Base-by-base conservation (phyloP, 2,329 filamentous ascomycete genomes). In the Stagonosporopsis cucurbitacearum region DNA sequence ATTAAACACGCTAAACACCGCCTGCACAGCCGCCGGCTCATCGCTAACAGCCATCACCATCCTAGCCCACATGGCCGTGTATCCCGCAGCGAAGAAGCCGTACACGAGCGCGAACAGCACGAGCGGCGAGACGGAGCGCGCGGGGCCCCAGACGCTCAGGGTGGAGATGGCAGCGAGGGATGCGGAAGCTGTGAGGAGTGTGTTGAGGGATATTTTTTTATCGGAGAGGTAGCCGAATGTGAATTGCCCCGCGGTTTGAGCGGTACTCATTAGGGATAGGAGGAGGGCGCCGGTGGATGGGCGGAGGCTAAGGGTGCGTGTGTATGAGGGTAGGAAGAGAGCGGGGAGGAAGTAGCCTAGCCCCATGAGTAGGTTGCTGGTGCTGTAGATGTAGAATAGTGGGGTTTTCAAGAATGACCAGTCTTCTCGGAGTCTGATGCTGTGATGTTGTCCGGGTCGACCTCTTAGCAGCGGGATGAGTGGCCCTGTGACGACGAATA, bases 1-100 rank as follows among this genome's bases (percentile, higher is more conserved):
- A 22, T 74, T 74, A 48, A 82, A 71, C 8, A 80, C 64, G 0
- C 73, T 76, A 46, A 82, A 76, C 7, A 82, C 73, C 26, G 81
- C 75, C 1, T 77, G 75, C 23, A 58, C 55, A 6, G 58, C 62
- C 15, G 57, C 55, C 15, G 74, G 65, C 12, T 66, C 67, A 5
- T 63, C 63, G 42, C 66, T 67, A 5, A 79, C 68, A 22, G 77
- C 70, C 4, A 66, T 73, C 23, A 78, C 72, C 37, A 79, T 76
- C 1, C 76, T 72, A 1, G 76, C 69, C 74, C 78, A 81, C 15
- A 74, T 73, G 1, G 69, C 68, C 3, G 69, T 69, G 54, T 69
- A 78, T 6, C 70, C 68, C 6, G 75, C 74, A 6, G 69, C 73
- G 44, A 75, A 75, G 25, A 74, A 67, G 1, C 77, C 77, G 52